Conservation (phyloP, 495 filamentous ascomycete species). For the Platismatia glauca region DNA sequence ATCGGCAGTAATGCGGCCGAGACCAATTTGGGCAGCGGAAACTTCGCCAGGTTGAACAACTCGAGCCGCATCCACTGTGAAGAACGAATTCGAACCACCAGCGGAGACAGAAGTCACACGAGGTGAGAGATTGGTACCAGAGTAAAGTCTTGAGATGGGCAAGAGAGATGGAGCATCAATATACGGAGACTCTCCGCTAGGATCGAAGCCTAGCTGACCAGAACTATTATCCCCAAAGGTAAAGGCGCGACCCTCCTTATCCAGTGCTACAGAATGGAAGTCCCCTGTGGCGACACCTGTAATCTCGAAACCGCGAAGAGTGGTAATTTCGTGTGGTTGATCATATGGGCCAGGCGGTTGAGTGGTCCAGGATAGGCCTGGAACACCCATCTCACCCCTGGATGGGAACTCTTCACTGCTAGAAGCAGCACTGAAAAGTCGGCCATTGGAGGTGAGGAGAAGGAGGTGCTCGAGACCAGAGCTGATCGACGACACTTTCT, state of each 20-base stretch:
- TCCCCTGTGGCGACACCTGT: constrained; percentile 72
- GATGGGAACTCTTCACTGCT: constrained; percentile 69
- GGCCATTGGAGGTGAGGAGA: constrained; percentile 74
- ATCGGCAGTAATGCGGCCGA: constrained; percentile 56
- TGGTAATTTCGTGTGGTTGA: constrained; percentile 63
- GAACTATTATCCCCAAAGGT: constrained; percentile 82
- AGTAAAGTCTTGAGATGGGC: constrained; percentile 61
- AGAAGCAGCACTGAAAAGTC: constrained; percentile 76
- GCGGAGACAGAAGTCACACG: constrained; percentile 67
- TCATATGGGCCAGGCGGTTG: constrained; percentile 73
- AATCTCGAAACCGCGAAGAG: constrained; percentile 55
- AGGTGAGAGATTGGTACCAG: constrained; percentile 47
- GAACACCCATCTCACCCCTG: constrained; percentile 78
- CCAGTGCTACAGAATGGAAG: constrained; percentile 72
- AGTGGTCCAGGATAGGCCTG: constrained; percentile 69
- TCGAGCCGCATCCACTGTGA: constrained; percentile 69
- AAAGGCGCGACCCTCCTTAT: constrained; percentile 68
- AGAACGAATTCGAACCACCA: constrained; percentile 77
- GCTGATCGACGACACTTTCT: constrained; percentile 63
- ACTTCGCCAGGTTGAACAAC: constrained; percentile 41
- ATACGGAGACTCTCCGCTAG: constrained; percentile 47
- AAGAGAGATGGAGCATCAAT: constrained; percentile 62
- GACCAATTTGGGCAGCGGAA: constrained; percentile 30
- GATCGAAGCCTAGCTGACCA: constrained; percentile 77
- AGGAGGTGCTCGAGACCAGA: constrained; percentile 78